phyloP scores from a whole-genome alignment of 306 rosid genomes.

The Pterocarpus macrocarpus region DNA sequence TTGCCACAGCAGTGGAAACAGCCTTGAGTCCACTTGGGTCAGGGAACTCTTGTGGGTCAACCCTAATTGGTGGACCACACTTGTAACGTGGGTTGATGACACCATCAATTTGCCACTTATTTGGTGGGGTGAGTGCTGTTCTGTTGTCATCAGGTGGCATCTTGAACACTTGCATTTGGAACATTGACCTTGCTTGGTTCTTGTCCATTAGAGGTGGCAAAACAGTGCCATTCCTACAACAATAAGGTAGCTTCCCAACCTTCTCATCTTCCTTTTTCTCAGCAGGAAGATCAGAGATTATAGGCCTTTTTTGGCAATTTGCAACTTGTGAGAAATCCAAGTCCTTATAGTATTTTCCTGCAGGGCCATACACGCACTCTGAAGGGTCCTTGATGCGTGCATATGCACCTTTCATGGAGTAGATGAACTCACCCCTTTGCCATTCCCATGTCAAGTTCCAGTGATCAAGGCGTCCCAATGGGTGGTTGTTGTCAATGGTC shows the following conservation, averaged over 20 bases:
- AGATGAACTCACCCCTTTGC: slow-evolving; percentile 83
- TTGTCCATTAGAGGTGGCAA: slow-evolving; percentile 69
- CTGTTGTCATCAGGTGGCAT: slow-evolving; percentile 74
- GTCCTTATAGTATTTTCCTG: slow-evolving; percentile 59
- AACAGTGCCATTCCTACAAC: slow-evolving; percentile 82
- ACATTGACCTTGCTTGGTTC: slow-evolving; percentile 63
- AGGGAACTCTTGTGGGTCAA: slow-evolving; percentile 69
- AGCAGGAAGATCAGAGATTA: slow-evolving; percentile 73
- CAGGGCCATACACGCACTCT: slow-evolving; percentile 68
- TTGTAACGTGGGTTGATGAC: slow-evolving; percentile 70
- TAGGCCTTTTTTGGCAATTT: slow-evolving; percentile 71
- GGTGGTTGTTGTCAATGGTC: slow-evolving; percentile 74
- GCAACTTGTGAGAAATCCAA: slow-evolving; percentile 76
- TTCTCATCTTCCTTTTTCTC: slow-evolving; percentile 63
- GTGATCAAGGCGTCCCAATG: slow-evolving; percentile 84
- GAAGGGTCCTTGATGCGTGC: slow-evolving; percentile 62
- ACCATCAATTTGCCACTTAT: slow-evolving; percentile 72
- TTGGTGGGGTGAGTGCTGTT: slow-evolving; percentile 79
- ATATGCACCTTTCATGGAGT: slow-evolving; percentile 73
- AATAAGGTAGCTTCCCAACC: slow-evolving; percentile 72
- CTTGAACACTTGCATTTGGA: slow-evolving; percentile 79
- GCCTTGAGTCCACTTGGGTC: slow-evolving; percentile 76
- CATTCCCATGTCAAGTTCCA: slow-evolving; percentile 96
- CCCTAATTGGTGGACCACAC: slow-evolving; percentile 72
- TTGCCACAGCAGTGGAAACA: slow-evolving; percentile 59